Evolutionary conservation across 352 stramenopile species (phyloP), one percentile per base, ranked within the genome.

Genomic region (Phytophthora tubulina): DNA sequence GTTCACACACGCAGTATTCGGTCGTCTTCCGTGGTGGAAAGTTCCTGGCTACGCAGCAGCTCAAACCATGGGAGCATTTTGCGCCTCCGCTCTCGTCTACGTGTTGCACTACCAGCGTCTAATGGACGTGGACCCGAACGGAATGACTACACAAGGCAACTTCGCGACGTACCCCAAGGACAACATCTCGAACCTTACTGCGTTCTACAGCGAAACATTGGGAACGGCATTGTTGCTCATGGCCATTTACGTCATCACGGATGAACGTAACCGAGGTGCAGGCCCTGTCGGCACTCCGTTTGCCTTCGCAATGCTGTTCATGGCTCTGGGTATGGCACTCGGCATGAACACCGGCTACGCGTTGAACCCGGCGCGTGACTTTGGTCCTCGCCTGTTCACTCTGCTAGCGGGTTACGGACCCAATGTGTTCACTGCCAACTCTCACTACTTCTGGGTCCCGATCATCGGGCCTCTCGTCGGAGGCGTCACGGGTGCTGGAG

Each of bases 391-490:
- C 4, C 35, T 79, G 7, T 86, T 88, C 68, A 88, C 79, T 7
- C 72, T 70, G 17, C 53, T 87, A 1, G 79, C 79, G 32, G 80
- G 82, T 17, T 90, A 84, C 67, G 82, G 80, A 8, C 67, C 72
- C 21, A 72, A 84, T 38, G 82, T 90, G 33, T 90, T 88, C 49
- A 81, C 79, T 21, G 54, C 76, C 2, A 63, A 77, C 41, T 73
- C 74, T 44, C 62, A 78, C 72, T 91, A 89, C 79, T 91, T 89
- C 62, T 89, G 76, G 79, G 79, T 88, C 46, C 80, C 80, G 33
- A 72, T 90, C 45, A 57, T 91, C 21, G 81, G 74, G 3, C 83
- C 79, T 15, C 53, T 74, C 10, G 48, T 89, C 2, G 83, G 82
- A 8, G 80, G 76, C 13, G 60, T 86, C 36, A 68, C 79, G 38